These are phyloP conservation scores for Exophiala alcalophila DNA, from an alignment of 2,329 filamentous ascomycete species.

Conservation along the genomic window DNA sequence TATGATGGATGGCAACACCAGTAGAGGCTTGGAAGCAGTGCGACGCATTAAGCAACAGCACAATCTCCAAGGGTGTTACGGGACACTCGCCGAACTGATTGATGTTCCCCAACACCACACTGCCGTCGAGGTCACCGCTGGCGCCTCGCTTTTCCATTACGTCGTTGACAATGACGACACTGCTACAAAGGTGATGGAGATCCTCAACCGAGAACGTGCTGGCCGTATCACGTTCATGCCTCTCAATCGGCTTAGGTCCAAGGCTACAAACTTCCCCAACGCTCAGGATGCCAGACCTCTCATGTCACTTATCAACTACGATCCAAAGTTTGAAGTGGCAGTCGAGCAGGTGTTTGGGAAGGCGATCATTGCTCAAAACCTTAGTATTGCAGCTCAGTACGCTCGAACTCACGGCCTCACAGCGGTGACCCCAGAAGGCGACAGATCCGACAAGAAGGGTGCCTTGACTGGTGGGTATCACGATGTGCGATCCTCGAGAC, in stretches of 20 bases:
- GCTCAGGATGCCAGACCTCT: conserved; percentile 85
- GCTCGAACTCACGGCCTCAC: conserved; percentile 87
- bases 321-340: conserved; percentile 73
- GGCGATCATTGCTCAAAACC: conserved; percentile 87
- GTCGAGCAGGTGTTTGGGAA: conserved; percentile 95
- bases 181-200: conserved; percentile 75
- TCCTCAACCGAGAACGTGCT: conserved; percentile 72
- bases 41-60: conserved; percentile 75
- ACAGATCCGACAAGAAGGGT: conserved; percentile 91
- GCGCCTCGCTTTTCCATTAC: conserved; percentile 90
- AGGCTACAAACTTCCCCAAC: conserved; percentile 72
- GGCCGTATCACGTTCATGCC: conserved; percentile 95
- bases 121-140: conserved; percentile 88
- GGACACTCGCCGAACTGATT: conserved; percentile 89
- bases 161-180: conserved; percentile 90
- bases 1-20: conserved; percentile 86
- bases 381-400: conserved; percentile 84
- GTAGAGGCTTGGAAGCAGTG: conserved; percentile 81
- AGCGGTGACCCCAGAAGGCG: conserved; percentile 90
- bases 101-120: conserved; percentile 83
- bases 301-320: conserved; percentile 78
- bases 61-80: conserved; percentile 81
- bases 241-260: conserved; percentile 72
- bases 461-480: conserved; percentile 94
- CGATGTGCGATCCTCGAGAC: conserved; percentile 77